Evolutionary conservation across 768 basidiomycete species (phyloP), one percentile per base, ranked within the genome.

Genomic region (Erythrobasidium yunnanense): DNA sequence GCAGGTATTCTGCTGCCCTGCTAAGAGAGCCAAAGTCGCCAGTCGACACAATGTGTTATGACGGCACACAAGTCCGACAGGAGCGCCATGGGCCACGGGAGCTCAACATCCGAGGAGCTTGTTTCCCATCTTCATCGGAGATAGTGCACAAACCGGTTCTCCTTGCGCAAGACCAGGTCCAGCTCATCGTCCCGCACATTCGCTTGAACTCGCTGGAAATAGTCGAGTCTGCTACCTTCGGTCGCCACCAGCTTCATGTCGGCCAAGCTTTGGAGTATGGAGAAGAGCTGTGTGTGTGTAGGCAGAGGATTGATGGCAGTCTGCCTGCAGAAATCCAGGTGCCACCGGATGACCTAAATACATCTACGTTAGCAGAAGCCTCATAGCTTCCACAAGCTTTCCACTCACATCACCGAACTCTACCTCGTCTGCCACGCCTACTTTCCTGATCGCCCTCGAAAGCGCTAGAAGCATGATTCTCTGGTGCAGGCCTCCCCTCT

Each of bases 391-490:
- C n/a, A n/a, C n/a, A n/a, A n/a, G n/a, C n/a, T n/a, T n/a, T n/a
- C n/a, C n/a, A n/a, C 73, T 30, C 34, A 74, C 74, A 38, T 70
- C 70, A 32, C 71, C 72, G 46, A 72, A 69, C 25, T 74, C 71
- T 11, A 73, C 67, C 34, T 75, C 72, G 2, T 63, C 69, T 8
- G 71, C 60, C 4, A 63, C 71, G 11, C 74, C 74, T 0, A 63
- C 54, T 27, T 72, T 68, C 29, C 69, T 50, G 7, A 72, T 56
- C 34, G 69, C 69, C 45, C 70, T 54, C 13, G 71, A 71, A 15
- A 76, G 51, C 0, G 73, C 72, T 5, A 74, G 66, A 18, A 76
- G 53, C 58, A 75, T 62, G 33, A 75, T 70, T 56, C 74, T 72
- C 49, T 70, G 56, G 52, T 71, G 70, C 8, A 73, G 46, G 32